These are phyloP conservation scores for Epichloe gansuensis DNA, from an alignment of 2,329 filamentous ascomycete genomes.

Conservation along the genomic window DNA sequence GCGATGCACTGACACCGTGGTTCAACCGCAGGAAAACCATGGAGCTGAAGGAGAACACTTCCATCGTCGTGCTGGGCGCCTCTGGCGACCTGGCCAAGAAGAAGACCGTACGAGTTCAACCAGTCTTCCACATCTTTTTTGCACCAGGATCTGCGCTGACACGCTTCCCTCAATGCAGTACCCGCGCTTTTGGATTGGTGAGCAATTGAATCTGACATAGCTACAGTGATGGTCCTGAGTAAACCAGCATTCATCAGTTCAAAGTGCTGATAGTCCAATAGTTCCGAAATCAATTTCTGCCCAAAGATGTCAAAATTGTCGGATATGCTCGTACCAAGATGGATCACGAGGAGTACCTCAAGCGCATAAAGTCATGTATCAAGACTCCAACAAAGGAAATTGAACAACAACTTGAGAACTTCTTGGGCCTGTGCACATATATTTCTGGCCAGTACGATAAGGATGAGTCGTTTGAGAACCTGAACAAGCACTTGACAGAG, in stretches of 20 bases:
- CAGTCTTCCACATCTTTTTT: background rate
- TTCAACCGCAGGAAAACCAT: constrained; percentile 46
- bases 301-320: constrained; percentile 89
- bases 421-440: constrained; percentile 80
- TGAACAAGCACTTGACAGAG: constrained; percentile 76
- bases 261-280: constrained; percentile 24
- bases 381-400: constrained; percentile 97
- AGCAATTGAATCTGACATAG: constrained; percentile 24
- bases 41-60: constrained; percentile 97
- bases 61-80: constrained; percentile 90
- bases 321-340: constrained; percentile 99
- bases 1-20: constrained; percentile 6
- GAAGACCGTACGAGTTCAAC: constrained; percentile 66
- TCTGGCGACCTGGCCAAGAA: constrained; percentile 98
- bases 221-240: background rate
- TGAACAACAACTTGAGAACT: constrained; percentile 87
- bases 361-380: constrained; percentile 93
- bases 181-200: constrained; percentile 88
- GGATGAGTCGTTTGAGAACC: constrained; percentile 81
- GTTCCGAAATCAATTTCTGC: constrained; percentile 98
- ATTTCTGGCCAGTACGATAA: constrained; percentile 96
- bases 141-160: constrained; percentile 10
- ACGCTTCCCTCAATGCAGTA: constrained; percentile 44
- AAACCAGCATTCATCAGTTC: background rate
- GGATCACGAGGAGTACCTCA: constrained; percentile 92